phyloP scores from a whole-genome alignment of 208 protist species.

The Acanthamoeba castellanii region DNA sequence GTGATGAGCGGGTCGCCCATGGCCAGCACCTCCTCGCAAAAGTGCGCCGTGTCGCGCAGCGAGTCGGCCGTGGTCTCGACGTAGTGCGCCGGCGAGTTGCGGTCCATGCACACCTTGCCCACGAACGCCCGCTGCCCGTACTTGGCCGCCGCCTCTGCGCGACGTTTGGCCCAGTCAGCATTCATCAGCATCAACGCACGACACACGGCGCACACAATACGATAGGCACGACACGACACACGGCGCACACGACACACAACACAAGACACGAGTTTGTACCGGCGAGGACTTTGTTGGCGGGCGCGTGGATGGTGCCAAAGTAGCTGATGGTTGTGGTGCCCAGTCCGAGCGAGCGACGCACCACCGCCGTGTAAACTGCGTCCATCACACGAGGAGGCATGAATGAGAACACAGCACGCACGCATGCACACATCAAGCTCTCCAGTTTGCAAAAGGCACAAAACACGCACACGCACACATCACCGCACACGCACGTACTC shows the following conservation, averaged over 20 bases:
- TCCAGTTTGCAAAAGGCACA: too few relatives aligned
- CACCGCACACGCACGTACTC: background rate
- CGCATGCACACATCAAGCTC: too few relatives aligned
- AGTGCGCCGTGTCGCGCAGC: constrained; percentile 78
- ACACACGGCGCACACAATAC: background rate
- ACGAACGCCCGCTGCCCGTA: constrained; percentile 89
- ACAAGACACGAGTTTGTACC: too few relatives aligned
- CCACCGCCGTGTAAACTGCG: constrained; percentile 53
- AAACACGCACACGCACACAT: too few relatives aligned
- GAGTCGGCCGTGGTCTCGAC: constrained; percentile 84
- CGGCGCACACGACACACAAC: background rate
- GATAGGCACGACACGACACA: background rate
- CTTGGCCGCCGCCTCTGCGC: constrained; percentile 68
- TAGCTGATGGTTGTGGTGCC: constrained; percentile 90
- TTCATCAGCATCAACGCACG: background rate
- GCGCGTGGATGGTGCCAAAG: constrained; percentile 89
- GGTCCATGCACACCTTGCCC: constrained; percentile 87
- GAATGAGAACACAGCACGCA: background rate
- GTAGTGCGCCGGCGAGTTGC: constrained; percentile 86
- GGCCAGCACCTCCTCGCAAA: constrained; percentile 62
- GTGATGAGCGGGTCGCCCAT: constrained; percentile 66
- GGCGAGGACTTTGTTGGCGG: constrained; percentile 83
- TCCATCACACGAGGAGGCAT: background rate
- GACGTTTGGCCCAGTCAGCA: too few relatives aligned
- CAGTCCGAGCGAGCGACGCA: constrained; percentile 76